A percentile compares a stretch with the other conserved stretches of the same genome.
phyloP scores from a whole-genome alignment of 1,139 yeast genomes.

The Zhuliangozyma parablackwelliae region DNA sequence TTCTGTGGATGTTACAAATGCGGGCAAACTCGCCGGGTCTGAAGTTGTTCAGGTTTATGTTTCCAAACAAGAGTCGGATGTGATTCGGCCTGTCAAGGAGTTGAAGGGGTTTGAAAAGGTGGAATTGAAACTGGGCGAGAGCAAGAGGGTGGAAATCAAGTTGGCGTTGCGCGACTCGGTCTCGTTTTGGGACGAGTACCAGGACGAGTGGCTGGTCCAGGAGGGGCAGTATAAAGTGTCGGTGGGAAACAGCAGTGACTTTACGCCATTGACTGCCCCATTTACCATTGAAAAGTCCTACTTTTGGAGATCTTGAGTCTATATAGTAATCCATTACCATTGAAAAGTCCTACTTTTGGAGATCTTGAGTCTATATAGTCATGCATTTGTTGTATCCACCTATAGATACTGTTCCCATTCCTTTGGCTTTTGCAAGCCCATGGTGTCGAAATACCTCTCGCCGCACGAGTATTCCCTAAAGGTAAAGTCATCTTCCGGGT shows the following conservation, averaged over 20 bases:
- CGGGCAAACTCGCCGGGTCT: slow-evolving; percentile 35
- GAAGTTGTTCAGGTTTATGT: slow-evolving; percentile 47
- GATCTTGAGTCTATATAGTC: slow-evolving; percentile 10
- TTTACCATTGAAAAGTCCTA: slow-evolving; percentile 24
- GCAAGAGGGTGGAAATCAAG: slow-evolving; percentile 27
- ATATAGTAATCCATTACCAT: slow-evolving; percentile 16
- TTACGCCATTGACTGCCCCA: slow-evolving; percentile 21
- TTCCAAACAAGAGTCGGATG: slow-evolving; percentile 30
- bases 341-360: slow-evolving; percentile 18
- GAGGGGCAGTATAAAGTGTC: slow-evolving; percentile 42
- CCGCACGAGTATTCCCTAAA: slow-evolving; percentile 55
- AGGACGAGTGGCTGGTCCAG: slow-evolving; percentile 35
- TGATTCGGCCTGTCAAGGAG: slow-evolving; percentile 52
- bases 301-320: slow-evolving; percentile 16
- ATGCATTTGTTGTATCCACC: slow-evolving; percentile 9
- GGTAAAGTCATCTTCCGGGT: slow-evolving; percentile 48
- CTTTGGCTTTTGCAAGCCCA: slow-evolving; percentile 38
- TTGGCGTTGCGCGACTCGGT: slow-evolving; percentile 44
- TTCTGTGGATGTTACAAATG: slow-evolving; percentile 35
- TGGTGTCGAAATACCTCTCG: slow-evolving; percentile 43
- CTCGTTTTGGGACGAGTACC: slow-evolving; percentile 50
- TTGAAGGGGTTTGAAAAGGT: slow-evolving; percentile 53
- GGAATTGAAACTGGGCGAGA: slow-evolving; percentile 32
- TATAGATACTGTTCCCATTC: slow-evolving; percentile 28
- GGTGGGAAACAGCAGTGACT: slow-evolving; percentile 35